Percentiles rank a stretch among this genome's conserved stretches.
These are phyloP conservation scores for Phanerochaete carnosa DNA, from an alignment of 768 basidiomycete species.

Conservation along the genomic window DNA sequence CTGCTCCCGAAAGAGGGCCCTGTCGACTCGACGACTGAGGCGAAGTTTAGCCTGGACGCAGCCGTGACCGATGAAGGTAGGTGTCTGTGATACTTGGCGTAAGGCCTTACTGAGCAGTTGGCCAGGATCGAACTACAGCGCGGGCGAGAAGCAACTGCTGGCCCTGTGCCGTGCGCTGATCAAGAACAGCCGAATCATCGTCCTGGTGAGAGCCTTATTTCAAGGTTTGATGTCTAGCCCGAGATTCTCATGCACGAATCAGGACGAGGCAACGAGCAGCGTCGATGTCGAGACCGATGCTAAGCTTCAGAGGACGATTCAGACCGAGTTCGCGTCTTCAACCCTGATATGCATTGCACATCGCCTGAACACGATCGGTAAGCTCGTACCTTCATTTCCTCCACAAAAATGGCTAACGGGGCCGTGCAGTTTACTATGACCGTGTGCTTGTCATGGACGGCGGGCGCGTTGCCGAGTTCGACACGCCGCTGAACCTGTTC, in stretches of 20 bases:
- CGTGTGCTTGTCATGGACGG: conserved; percentile 70
- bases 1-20: conserved; percentile 50
- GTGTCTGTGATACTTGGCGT: background rate
- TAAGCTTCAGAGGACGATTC: conserved; percentile 85
- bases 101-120: background rate
- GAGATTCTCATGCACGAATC: background rate
- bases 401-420: conserved; percentile 24
- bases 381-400: conserved; percentile 6
- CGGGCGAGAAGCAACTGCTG: conserved; percentile 86
- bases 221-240: background rate
- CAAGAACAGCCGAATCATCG: conserved; percentile 67
- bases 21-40: conserved; percentile 43
- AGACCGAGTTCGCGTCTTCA: conserved; percentile 77
- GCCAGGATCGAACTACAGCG: conserved; percentile 45
- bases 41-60: conserved; percentile 68
- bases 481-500: conserved; percentile 66
- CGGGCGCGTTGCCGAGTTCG: conserved; percentile 68
- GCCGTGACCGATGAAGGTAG: conserved; percentile 61
- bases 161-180: conserved; percentile 81
- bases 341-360: conserved; percentile 72
- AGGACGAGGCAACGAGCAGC: conserved; percentile 80
- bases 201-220: conserved; percentile 46
- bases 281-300: conserved; percentile 86
- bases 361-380: conserved; percentile 61
- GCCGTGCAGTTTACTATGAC: conserved; percentile 58